These are phyloP conservation scores for Melanopsichium pennsylvanicum DNA, from an alignment of 1,284 basidiomycete species.

Conservation along the genomic window DNA sequence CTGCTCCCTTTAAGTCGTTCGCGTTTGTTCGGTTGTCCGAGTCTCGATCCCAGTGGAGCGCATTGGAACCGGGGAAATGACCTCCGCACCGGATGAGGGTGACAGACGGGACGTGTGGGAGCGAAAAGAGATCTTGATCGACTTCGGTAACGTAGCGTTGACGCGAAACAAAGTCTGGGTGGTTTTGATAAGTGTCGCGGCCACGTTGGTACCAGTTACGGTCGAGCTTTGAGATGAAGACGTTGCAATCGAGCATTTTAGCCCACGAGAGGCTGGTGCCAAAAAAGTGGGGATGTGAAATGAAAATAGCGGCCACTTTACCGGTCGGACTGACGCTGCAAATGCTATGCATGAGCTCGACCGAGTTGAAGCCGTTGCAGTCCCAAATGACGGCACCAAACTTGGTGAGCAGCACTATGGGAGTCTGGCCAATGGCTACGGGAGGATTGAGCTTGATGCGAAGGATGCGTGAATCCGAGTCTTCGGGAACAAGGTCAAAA, in stretches of 20 bases:
- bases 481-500: constrained; percentile 25
- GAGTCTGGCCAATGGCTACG: constrained; percentile 36
- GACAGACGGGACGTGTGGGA: constrained; percentile 17
- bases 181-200: constrained; percentile 4
- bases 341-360: constrained; percentile 21
- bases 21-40: not conserved
- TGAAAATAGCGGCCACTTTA: constrained; percentile 26
- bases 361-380: constrained; percentile 28
- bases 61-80: constrained; percentile 23
- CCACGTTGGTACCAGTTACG: constrained; percentile 35
- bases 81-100: constrained; percentile 29
- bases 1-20: constrained; percentile 2
- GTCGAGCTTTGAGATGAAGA: constrained; percentile 41
- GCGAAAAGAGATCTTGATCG: constrained; percentile 5
- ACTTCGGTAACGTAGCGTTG: constrained; percentile 13
- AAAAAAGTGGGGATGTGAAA: constrained; percentile 40
- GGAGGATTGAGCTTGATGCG: constrained; percentile 33
- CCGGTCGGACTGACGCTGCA: constrained; percentile 21
- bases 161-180: constrained; percentile 24
- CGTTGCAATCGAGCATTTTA: constrained; percentile 36
- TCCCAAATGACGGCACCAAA: constrained; percentile 31
- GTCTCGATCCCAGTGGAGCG: constrained; percentile 29
- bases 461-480: constrained; percentile 21
- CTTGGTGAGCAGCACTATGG: constrained; percentile 26
- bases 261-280: constrained; percentile 27